Base-by-base conservation (phyloP, 1,284 basidiomycete genomes). In the Cryptococcus sp. region DNA sequence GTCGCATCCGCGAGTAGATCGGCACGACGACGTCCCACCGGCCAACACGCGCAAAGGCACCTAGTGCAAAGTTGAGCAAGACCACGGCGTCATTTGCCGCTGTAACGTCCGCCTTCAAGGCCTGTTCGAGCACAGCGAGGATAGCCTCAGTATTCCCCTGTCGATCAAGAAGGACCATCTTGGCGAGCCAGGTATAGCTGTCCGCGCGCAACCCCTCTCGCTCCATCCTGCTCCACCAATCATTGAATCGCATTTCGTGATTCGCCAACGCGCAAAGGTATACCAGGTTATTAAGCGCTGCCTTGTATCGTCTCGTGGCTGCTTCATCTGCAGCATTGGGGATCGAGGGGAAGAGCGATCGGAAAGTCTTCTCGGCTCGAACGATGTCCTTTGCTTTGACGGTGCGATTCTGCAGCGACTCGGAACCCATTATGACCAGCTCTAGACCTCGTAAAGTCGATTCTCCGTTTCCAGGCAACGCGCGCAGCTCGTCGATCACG, bases 1-100 rank as follows among this genome's bases (percentile, higher is more conserved):
- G 45, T 44, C 84, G 82, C 10, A 91, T 79, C 20, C 86, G 71
- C 47, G 83, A 82, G 68, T 90, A 93, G 31, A 90, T 82, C 57
- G 81, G 80, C 50, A 77, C 71, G 3, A 85, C 85, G 31, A 87
- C 69, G 54, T 88, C 84, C 54, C 87, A 72, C 19, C 82, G 81
- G 3, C 80, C 78, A 47, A 81, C 81, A 27, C 80, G 79, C 10
- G 83, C 84, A 71, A 84, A 89, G 0, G 86, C 85, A 84, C 84
- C 87, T 63, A 84, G 84, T 15, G 85, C 82, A 62, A 88, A 89
- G 64, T 72, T 72, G 47, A 57, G 39, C 39, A 61, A 53, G 19
- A 59, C 44, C 41, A 42, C 31, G 13, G 22, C 38, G 46, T 53
- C 53, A 7, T 35, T 48, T 35, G 16, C 2, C 23, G 16, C 31